Evolutionary conservation across 1,284 basidiomycete species (phyloP), one percentile per base, ranked within the genome.

Genomic region (Trametes pubescens): DNA sequence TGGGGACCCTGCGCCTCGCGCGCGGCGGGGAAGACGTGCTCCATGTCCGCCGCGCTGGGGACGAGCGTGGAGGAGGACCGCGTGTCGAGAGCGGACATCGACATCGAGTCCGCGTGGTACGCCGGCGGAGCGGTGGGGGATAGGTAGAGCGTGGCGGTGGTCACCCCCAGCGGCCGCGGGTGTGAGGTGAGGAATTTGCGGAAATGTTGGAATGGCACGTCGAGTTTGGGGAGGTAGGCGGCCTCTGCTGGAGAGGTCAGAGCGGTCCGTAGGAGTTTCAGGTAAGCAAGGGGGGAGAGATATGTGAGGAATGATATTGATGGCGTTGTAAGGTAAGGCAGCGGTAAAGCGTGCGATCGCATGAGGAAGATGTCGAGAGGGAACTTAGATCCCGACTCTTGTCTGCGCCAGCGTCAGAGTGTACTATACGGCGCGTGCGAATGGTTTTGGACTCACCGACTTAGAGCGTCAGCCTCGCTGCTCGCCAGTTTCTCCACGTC

Each of bases 231-330:
- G n/a, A 77, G 69, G 43, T 65, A 35, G 73, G 61, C 21, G 1
- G 62, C 38, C 2, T 70, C 71, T 26, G 69, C 58, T 26, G 72
- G 48, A 21, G 68, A 38, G 21, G 57, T 21, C 1, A 78, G 69
- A 13, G 77, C 71, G 8, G 77, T 78, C 26, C 80, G 83, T 38
- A 87, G 76, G 37, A 91, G 79, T 32, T 82, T 79, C 43, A 93
- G 82, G 70, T 94, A 94, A 10, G 85, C 80, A 0, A 81, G 75
- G 2, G 92, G 89, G 1, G 92, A 90, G 37, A 91, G 69, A 73
- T 91, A 83, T 26, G 86, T 81, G 9, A 93, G 79, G 73, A 93
- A 92, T 4, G 89, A 90, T 59, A 92, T 78, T 0, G 87, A 87
- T 9, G 91, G 89, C 0, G 83, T 82, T 10, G 79, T 78, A 3